Evolutionary conservation across 768 basidiomycete genomes (phyloP).

Genomic region (Panaeolus papilionaceus): DNA sequence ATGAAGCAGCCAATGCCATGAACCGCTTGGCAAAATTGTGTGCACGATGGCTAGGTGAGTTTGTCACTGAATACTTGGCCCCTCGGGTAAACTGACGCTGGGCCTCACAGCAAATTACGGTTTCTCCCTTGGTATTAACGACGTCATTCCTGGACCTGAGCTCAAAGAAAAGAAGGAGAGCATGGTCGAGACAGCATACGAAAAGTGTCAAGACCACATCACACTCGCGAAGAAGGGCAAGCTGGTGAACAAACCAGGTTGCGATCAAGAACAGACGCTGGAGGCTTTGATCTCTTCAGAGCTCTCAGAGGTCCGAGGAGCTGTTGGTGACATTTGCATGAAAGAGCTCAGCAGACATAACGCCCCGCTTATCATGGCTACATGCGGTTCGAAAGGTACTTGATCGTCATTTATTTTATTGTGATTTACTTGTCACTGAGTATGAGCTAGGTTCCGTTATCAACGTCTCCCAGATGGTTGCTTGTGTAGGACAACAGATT

Average conservation of each 20-base stretch:
- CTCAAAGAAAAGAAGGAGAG: conserved; percentile 83
- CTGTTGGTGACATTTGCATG: conserved; percentile 98
- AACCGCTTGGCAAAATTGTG: conserved; percentile 94
- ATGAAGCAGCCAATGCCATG: conserved; percentile 96
- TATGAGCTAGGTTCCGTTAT: conserved; percentile 81
- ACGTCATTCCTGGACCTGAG: conserved; percentile 93
- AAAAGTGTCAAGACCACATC: conserved; percentile 86
- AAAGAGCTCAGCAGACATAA: conserved; percentile 96
- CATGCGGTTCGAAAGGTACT: conserved; percentile 96
- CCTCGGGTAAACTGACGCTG: not conserved
- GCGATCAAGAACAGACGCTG: conserved; percentile 94
- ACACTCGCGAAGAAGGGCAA: conserved; percentile 89
- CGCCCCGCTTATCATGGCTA: conserved; percentile 98
- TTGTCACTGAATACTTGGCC: not conserved
- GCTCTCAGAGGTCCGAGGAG: conserved; percentile 93
- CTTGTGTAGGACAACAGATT: conserved; percentile 99
- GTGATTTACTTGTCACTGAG: not conserved
- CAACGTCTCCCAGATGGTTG: conserved; percentile 99
- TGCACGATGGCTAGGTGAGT: conserved; percentile 88
- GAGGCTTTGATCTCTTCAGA: conserved; percentile 96
- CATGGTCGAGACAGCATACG: conserved; percentile 89
- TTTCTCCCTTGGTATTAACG: conserved; percentile 98
- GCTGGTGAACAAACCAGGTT: conserved; percentile 96
- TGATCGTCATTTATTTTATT: conserved; percentile 1
- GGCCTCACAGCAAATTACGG: conserved; percentile 84